Percentiles rank a stretch among this genome's conserved stretches.
Evolutionary conservation across 805 yeast species (phyloP).

Genomic region (Suhomyces emberorum): DNA sequence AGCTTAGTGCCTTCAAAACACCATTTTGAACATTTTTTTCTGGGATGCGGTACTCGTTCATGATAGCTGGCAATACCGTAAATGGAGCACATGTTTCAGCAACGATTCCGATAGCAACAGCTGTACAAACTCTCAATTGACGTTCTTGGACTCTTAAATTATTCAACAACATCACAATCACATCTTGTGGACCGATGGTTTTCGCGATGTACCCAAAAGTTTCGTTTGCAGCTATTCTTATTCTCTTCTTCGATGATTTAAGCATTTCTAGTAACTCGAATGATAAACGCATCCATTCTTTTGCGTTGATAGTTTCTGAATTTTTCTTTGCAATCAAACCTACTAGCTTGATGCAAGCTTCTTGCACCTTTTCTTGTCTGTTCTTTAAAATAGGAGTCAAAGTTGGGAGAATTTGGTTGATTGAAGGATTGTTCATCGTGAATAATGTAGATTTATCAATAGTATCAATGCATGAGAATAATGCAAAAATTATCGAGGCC

Average conservation of each 20-base stretch:
- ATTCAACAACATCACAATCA: conserved; percentile 75
- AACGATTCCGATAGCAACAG: conserved; percentile 96
- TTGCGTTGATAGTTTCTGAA: conserved; percentile 79
- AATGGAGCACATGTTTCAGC: conserved; percentile 92
- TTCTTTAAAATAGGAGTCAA: conserved; percentile 89
- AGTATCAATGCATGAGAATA: conserved; percentile 57
- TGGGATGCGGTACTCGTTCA: conserved; percentile 93
- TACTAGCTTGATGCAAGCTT: conserved; percentile 70
- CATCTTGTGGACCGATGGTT: conserved; percentile 96
- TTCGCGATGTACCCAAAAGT: conserved; percentile 90
- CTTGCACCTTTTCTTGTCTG: conserved; percentile 87
- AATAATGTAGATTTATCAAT: conserved; percentile 60
- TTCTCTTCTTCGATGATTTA: conserved; percentile 71
- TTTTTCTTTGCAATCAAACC: conserved; percentile 80
- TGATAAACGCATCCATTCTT: conserved; percentile 97
- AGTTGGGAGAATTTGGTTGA: conserved; percentile 78
- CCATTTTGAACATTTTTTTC: conserved; percentile 95
- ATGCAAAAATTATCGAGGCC: conserved; percentile 77
- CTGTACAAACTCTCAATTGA: conserved; percentile 93
- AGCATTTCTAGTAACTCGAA: conserved; percentile 87
- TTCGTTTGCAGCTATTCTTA: conserved; percentile 79
- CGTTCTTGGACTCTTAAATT: conserved; percentile 92
- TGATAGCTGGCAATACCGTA: conserved; percentile 87
- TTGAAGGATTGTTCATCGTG: conserved; percentile 58
- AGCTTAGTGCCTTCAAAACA: conserved; percentile 84